Evolutionary conservation across 257 asterid genomes (phyloP).

Genomic region (Lycium barbarum): DNA sequence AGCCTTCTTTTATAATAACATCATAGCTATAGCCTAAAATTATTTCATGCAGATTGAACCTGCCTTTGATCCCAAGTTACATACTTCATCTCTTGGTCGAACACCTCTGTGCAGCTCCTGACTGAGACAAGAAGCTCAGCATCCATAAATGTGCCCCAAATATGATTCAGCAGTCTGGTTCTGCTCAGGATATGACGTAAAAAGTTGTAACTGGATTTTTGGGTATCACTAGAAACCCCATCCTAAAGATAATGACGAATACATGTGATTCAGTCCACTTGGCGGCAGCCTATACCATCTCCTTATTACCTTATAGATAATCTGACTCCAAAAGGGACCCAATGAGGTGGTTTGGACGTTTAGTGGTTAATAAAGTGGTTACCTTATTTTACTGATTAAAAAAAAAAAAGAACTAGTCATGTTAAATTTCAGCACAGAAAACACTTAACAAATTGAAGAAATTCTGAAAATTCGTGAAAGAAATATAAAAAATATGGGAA

Average conservation of each 20-base stretch:
- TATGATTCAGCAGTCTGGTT: background rate
- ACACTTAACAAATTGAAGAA: background rate
- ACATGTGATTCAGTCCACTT: no score
- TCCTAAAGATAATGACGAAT: no score
- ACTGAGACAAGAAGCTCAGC: background rate
- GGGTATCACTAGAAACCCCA: no score
- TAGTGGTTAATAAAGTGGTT: no score
- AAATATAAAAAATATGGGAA: slow-evolving; percentile 15
- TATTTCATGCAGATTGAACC: background rate
- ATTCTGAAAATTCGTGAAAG: background rate
- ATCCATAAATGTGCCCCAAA: background rate
- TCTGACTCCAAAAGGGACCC: no score
- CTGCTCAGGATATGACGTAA: background rate
- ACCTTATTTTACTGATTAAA: background rate
- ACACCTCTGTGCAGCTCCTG: background rate
- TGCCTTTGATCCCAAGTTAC: background rate
- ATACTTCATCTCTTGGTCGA: background rate
- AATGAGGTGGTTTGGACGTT: no score
- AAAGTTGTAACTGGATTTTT: background rate
- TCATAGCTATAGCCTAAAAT: no score
- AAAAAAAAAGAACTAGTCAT: background rate
- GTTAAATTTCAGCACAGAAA: background rate
- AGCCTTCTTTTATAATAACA: no score
- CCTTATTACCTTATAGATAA: no score
- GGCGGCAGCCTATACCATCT: no score